phyloP scores from a whole-genome alignment of 1,139 yeast species.

The Blastobotrys malaysiensis region DNA sequence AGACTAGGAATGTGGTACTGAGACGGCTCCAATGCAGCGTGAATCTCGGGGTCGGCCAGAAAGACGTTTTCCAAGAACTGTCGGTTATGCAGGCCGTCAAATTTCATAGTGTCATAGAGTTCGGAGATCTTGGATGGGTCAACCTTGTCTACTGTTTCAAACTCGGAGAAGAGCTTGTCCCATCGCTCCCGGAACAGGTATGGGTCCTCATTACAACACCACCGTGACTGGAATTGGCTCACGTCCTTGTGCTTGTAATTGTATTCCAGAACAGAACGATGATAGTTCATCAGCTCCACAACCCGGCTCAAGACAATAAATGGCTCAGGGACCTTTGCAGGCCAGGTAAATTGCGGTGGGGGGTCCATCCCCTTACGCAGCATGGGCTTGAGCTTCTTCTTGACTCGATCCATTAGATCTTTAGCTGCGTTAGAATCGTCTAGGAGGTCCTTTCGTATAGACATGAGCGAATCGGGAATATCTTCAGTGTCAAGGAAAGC shows the following conservation, averaged over 20 bases:
- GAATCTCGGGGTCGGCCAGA: conserved; percentile 51
- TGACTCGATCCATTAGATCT: conserved; percentile 95
- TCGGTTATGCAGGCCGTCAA: conserved; percentile 93
- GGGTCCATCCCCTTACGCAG: conserved; percentile 95
- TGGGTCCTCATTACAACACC: conserved; percentile 99
- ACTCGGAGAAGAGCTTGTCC: conserved; percentile 94
- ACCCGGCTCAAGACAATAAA: conserved; percentile 88
- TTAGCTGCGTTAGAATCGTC: conserved; percentile 99
- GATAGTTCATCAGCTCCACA: conserved; percentile 93
- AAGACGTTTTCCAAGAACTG: conserved; percentile 81
- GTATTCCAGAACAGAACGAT: conserved; percentile 74
- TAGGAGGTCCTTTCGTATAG: conserved; percentile 80
- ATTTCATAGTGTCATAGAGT: conserved; percentile 96
- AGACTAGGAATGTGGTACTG: conserved; percentile 40
- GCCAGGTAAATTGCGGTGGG: conserved; percentile 99
- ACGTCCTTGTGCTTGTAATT: conserved; percentile 70
- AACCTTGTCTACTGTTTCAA: conserved; percentile 87
- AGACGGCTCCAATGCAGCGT: conserved; percentile 25
- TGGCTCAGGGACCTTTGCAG: conserved; percentile 97
- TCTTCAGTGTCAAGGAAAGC: conserved; percentile 72
- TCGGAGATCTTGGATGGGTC: conserved; percentile 97
- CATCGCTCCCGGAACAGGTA: conserved; percentile 86
- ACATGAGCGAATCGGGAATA: conserved; percentile 72
- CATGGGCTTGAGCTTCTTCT: conserved; percentile 90
- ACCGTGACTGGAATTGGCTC: conserved; percentile 60